Percentiles rank a stretch among this genome's conserved stretches.
These are phyloP conservation scores for Phytopythium ostracodes DNA, from an alignment of 352 stramenopile genomes.

Conservation along the genomic window DNA sequence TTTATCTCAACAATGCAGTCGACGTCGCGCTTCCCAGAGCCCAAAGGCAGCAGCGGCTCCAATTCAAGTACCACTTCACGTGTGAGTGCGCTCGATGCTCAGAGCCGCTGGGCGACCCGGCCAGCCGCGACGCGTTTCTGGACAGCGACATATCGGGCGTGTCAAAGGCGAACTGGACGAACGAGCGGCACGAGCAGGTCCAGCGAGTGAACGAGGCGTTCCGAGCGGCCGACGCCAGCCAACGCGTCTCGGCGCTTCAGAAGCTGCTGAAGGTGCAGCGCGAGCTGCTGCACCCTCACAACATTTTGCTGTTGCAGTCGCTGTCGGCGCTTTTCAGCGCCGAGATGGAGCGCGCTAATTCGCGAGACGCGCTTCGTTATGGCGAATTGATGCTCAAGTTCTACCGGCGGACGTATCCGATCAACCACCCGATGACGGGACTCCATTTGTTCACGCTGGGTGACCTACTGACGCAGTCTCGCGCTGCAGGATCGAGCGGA, in stretches of 20 bases:
- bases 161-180: slow-evolving; percentile 29
- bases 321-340: slow-evolving; percentile 48
- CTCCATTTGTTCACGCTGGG: slow-evolving; percentile 68
- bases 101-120: slow-evolving; percentile 18
- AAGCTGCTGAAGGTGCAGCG: slow-evolving; percentile 23
- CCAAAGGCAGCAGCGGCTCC: slow-evolving; percentile 38
- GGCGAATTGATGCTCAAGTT: slow-evolving; percentile 52
- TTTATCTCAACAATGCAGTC: slow-evolving; percentile 23
- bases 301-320: slow-evolving; percentile 42
- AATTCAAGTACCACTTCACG: slow-evolving; percentile 59
- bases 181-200: slow-evolving; percentile 23
- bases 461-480: slow-evolving; percentile 35
- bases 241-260: slow-evolving; percentile 20
- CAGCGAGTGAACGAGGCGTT: slow-evolving; percentile 17
- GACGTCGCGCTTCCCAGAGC: slow-evolving; percentile 48
- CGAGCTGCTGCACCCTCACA: slow-evolving; percentile 30
- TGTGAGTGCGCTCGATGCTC: slow-evolving; percentile 52
- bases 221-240: slow-evolving; percentile 9
- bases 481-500: slow-evolving; percentile 7
- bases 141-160: slow-evolving; percentile 48
- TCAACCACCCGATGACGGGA: slow-evolving; percentile 52
- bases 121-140: slow-evolving; percentile 35
- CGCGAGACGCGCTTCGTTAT: slow-evolving; percentile 24
- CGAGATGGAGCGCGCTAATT: slow-evolving; percentile 37
- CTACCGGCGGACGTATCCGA: slow-evolving; percentile 55